Conservation (phyloP, 2,329 filamentous ascomycete species). For the Aspergillus terreus region DNA sequence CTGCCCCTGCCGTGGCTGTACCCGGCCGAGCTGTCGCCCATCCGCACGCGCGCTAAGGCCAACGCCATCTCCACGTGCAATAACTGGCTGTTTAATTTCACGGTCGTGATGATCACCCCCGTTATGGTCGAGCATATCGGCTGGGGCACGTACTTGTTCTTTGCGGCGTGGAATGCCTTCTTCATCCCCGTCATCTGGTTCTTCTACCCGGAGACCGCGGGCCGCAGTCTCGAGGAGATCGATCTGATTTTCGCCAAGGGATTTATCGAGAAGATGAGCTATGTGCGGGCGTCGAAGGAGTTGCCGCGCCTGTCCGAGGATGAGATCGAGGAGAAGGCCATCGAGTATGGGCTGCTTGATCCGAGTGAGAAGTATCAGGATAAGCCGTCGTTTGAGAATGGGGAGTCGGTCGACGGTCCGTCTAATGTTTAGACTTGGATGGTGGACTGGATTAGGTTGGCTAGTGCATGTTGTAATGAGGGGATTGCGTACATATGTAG, state of each 20-base stretch:
- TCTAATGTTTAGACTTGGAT: neutral
- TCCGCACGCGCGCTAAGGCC: slow-evolving; percentile 46
- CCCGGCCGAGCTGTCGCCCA: slow-evolving; percentile 46
- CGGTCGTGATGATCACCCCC: slow-evolving; percentile 43
- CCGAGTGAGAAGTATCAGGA: neutral
- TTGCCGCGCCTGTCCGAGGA: slow-evolving; percentile 7
- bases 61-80: slow-evolving; percentile 47
- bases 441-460: neutral
- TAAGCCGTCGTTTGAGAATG: neutral
- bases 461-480: neutral
- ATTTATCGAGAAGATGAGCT: slow-evolving; percentile 10
- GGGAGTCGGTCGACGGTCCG: neutral
- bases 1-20: slow-evolving; percentile 55
- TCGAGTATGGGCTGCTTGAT: slow-evolving; percentile 5
- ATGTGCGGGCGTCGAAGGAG: slow-evolving; percentile 8
- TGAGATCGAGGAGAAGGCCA: slow-evolving; percentile 11
- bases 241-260: slow-evolving; percentile 32
- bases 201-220: slow-evolving; percentile 45
- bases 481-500: too few relatives aligned
- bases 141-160: slow-evolving; percentile 34
- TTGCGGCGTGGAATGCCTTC: slow-evolving; percentile 25
- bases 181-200: slow-evolving; percentile 49
- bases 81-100: slow-evolving; percentile 52
- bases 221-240: slow-evolving; percentile 32
- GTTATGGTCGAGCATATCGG: slow-evolving; percentile 27